phyloP scores from a whole-genome alignment of 1,284 basidiomycete species.

The Stygiomarasmius scandens region DNA sequence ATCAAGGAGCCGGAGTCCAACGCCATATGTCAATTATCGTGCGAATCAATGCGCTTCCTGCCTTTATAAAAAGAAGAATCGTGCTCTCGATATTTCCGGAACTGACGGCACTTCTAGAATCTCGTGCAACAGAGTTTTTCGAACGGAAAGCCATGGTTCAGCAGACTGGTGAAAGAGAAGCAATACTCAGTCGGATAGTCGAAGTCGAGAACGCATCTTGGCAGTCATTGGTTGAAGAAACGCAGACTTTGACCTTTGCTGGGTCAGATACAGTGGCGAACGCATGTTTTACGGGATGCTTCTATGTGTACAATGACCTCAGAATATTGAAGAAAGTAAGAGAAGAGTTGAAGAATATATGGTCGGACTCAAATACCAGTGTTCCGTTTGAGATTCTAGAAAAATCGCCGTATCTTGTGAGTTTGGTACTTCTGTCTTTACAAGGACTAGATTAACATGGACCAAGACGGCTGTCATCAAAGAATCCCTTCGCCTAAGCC shows the following conservation, averaged over 20 bases:
- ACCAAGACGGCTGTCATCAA: slow-evolving; percentile 25
- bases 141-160: not conserved
- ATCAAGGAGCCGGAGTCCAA: not conserved
- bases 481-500: slow-evolving; percentile 24
- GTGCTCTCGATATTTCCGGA: not conserved
- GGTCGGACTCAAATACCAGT: slow-evolving; percentile 13
- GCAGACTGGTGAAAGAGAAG: not conserved
- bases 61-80: not conserved
- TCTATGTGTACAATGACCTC: slow-evolving; percentile 13
- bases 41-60: not conserved
- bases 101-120: not conserved
- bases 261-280: slow-evolving; percentile 16
- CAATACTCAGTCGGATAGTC: not conserved
- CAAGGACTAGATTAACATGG: not conserved
- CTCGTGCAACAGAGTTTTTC: not conserved
- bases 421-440: not conserved
- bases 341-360: slow-evolving; percentile 13
- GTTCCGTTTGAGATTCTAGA: slow-evolving; percentile 13
- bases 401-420: slow-evolving; percentile 20
- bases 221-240: not conserved
- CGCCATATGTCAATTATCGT: not conserved
- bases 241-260: slow-evolving; percentile 14
- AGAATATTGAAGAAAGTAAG: not conserved
- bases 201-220: not conserved
- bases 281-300: slow-evolving; percentile 13